Conservation (phyloP, 1,139 yeast species). For the Taiozyma sp. region DNA sequence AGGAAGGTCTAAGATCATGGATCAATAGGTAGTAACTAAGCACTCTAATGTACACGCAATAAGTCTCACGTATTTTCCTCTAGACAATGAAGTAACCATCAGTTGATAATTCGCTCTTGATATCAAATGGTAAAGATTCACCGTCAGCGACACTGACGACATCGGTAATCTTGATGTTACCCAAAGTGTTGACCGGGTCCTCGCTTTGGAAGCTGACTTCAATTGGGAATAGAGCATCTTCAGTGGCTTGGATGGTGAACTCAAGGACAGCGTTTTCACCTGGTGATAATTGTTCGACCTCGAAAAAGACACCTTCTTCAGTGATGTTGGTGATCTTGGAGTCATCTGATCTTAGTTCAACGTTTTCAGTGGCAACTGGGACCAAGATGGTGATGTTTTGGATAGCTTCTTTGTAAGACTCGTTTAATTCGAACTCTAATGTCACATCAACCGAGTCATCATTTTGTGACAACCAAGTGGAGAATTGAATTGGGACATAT, state of each 20-base stretch:
- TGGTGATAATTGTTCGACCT: constrained; percentile 41
- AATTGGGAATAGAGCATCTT: constrained; percentile 89
- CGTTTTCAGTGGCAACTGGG: constrained; percentile 58
- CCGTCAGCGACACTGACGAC: constrained; percentile 34
- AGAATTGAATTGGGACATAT: constrained; percentile 66
- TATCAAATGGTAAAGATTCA: constrained; percentile 64
- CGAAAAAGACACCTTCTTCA: constrained; percentile 58
- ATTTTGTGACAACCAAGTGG: constrained; percentile 78
- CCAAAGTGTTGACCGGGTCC: constrained; percentile 34
- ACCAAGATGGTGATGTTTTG: constrained; percentile 57
- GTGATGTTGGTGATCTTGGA: constrained; percentile 41
- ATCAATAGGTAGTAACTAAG: not conserved
- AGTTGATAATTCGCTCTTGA: constrained; percentile 52
- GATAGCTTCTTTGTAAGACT: constrained; percentile 41
- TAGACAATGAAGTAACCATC: constrained; percentile 63
- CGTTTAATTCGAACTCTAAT: constrained; percentile 73
- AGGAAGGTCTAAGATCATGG: not conserved
- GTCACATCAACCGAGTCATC: constrained; percentile 66
- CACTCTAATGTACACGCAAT: not conserved
- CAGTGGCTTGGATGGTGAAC: constrained; percentile 69
- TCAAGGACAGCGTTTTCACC: constrained; percentile 73
- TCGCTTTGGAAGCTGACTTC: constrained; percentile 39
- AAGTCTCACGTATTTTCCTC: not conserved
- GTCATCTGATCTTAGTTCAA: constrained; percentile 42
- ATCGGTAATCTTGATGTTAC: constrained; percentile 40